phyloP scores from a whole-genome alignment of 768 basidiomycete species.

The Amanita phalloides region DNA sequence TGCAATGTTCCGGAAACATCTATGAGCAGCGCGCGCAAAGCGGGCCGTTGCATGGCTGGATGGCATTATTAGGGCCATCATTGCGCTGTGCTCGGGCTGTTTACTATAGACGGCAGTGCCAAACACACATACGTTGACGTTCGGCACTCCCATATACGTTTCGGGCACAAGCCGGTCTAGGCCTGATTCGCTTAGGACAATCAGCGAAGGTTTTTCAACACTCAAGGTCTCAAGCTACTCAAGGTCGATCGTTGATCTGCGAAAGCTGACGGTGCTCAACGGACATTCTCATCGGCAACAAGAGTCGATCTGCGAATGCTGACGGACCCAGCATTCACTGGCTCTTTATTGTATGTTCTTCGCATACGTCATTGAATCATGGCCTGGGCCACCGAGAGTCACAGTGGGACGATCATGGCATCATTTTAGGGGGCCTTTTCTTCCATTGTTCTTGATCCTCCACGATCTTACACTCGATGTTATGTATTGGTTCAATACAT shows the following conservation, averaged over 20 bases:
- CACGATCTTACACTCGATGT: too few relatives aligned
- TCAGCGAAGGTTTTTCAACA: neutral
- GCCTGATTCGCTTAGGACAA: neutral
- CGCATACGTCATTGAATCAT: too few relatives aligned
- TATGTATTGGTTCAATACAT: too few relatives aligned
- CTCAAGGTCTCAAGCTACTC: neutral
- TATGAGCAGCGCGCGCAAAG: slow-evolving; percentile 42
- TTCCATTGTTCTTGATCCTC: too few relatives aligned
- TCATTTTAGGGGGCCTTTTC: too few relatives aligned
- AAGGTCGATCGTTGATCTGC: neutral
- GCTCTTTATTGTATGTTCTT: too few relatives aligned
- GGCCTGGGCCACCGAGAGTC: too few relatives aligned
- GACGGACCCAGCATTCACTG: too few relatives aligned
- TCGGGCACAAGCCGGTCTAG: neutral
- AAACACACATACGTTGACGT: neutral
- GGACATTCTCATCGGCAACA: too few relatives aligned
- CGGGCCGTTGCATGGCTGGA: slow-evolving; percentile 18
- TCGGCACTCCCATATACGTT: too few relatives aligned
- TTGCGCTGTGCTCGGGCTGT: neutral
- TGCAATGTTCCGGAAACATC: slow-evolving; percentile 64
- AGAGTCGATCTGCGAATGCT: too few relatives aligned
- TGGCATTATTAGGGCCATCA: neutral
- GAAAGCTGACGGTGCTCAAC: neutral
- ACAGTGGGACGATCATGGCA: too few relatives aligned
- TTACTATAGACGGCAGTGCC: neutral